phyloP scores from a whole-genome alignment of 306 rosid genomes.

The Glycine tomentella region DNA sequence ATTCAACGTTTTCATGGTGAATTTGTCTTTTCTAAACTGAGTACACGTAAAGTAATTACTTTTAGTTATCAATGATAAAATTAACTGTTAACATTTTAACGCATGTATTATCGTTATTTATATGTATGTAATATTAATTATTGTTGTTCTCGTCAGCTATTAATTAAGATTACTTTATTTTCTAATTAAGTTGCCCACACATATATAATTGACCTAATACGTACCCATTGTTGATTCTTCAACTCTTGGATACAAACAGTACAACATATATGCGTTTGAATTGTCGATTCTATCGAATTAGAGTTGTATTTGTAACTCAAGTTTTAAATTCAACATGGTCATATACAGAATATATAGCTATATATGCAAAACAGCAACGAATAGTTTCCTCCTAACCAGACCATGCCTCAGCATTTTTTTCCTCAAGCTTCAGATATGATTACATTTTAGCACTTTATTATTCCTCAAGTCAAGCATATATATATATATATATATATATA shows the following conservation, averaged over 20 bases:
- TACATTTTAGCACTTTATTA: constrained; percentile 1
- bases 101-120: background rate
- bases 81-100: background rate
- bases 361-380: too few relatives aligned
- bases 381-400: too few relatives aligned
- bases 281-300: background rate
- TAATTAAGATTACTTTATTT: too few relatives aligned
- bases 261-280: background rate
- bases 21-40: background rate
- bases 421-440: background rate
- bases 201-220: background rate
- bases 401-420: background rate
- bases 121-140: too few relatives aligned
- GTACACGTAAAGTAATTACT: background rate
- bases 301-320: background rate
- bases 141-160: background rate
- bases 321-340: too few relatives aligned
- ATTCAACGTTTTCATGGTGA: background rate
- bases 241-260: background rate
- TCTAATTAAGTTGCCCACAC: background rate
- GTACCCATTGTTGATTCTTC: background rate
- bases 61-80: background rate
- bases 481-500: too few relatives aligned
- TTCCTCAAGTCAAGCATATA: background rate
- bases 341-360: too few relatives aligned